Evolutionary conservation across 441 rosid species (phyloP).

Genomic region (Capsella rubella): DNA sequence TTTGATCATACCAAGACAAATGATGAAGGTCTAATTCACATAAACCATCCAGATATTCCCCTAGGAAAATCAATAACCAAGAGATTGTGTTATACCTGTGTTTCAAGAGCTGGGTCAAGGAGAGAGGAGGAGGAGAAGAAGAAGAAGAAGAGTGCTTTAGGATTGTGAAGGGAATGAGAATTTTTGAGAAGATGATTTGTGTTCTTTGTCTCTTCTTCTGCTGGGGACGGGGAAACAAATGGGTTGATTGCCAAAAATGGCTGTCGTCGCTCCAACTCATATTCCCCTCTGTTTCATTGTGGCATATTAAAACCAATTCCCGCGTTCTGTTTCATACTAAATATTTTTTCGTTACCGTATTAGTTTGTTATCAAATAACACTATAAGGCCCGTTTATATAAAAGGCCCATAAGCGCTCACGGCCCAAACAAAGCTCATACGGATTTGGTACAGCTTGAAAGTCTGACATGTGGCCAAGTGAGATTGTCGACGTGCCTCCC

Average conservation of each 20-base stretch:
- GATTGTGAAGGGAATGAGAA: not conserved
- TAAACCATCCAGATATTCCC: not conserved
- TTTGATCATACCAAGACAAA: not conserved
- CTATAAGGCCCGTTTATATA: too few species aligned
- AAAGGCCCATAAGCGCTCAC: not conserved
- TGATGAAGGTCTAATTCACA: not conserved
- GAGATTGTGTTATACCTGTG: conserved; percentile 22
- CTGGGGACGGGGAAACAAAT: conserved; percentile 2
- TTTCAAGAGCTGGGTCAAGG: conserved; percentile 22
- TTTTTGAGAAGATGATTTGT: not conserved
- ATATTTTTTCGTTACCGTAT: conserved; percentile 14
- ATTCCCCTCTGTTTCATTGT: not conserved
- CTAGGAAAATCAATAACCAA: not conserved
- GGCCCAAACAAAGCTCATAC: conserved; percentile 4
- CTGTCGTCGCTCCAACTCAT: conserved; percentile 41
- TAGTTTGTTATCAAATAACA: too few species aligned
- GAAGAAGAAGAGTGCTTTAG: conserved; percentile 14
- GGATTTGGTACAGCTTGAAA: not conserved
- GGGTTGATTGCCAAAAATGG: conserved; percentile 42
- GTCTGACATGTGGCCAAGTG: not conserved
- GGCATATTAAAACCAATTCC: conserved; percentile 5
- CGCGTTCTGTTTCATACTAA: conserved; percentile 39
- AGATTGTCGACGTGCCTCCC: conserved; percentile 37
- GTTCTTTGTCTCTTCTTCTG: not conserved
- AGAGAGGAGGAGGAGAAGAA: too few species aligned